Percentiles rank a stretch among this genome's conserved stretches.
These are phyloP conservation scores for Sisymbrium altissimum DNA, from an alignment of 345 rosid genomes.

Conservation along the genomic window DNA sequence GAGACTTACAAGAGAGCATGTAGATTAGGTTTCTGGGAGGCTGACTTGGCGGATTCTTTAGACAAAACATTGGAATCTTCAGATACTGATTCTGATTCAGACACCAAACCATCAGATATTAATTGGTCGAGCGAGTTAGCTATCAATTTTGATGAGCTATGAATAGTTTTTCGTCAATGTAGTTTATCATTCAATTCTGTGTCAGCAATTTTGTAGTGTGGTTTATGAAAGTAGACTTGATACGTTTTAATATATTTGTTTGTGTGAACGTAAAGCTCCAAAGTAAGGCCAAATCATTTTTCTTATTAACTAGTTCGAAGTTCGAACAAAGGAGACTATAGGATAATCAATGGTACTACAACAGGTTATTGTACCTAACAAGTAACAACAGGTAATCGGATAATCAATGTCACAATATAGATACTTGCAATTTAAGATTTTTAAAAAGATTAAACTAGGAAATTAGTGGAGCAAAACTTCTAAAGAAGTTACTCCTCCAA, in stretches of 20 bases:
- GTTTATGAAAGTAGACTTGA: background rate
- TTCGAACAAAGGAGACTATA: too few species aligned
- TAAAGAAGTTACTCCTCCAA: background rate
- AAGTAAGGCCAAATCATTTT: background rate
- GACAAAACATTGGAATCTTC: slow-evolving; percentile 46
- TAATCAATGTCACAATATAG: background rate
- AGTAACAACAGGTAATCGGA: background rate
- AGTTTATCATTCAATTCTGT: background rate
- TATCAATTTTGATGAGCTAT: slow-evolving; percentile 69
- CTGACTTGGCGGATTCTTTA: slow-evolving; percentile 55
- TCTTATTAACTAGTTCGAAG: too few species aligned
- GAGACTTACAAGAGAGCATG: slow-evolving; percentile 61
- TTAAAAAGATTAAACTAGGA: background rate
- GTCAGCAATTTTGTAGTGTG: background rate
- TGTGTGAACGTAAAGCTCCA: background rate
- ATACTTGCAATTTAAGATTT: background rate
- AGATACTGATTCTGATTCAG: slow-evolving; percentile 31
- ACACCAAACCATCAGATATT: slow-evolving; percentile 40
- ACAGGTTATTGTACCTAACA: too few species aligned
- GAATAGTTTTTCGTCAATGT: slow-evolving; percentile 15
- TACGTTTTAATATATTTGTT: background rate
- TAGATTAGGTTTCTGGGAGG: slow-evolving; percentile 61
- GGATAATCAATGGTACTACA: too few species aligned
- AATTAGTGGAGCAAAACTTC: background rate
- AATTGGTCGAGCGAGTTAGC: slow-evolving; percentile 49